phyloP scores from a whole-genome alignment of 129 eudicot genomes.

The Scalesia atractyloides region DNA sequence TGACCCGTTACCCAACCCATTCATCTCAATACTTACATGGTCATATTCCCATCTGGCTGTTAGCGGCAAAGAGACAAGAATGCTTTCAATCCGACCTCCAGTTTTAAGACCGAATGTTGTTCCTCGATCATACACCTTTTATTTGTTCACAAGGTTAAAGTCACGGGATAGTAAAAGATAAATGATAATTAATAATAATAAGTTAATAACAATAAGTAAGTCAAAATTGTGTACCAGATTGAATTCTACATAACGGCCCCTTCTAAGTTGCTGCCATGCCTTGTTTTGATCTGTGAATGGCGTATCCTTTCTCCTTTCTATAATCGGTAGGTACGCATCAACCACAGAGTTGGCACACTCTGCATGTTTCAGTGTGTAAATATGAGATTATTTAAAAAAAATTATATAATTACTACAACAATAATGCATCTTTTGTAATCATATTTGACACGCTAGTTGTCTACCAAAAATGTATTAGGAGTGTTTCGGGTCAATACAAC shows the following conservation, averaged over 20 bases:
- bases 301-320: constrained; percentile 89
- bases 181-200: neutral
- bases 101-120: constrained; percentile 99
- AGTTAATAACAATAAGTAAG: neutral
- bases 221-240: constrained; percentile 61
- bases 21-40: constrained; percentile 60
- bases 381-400: neutral
- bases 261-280: constrained; percentile 94
- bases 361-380: constrained; percentile 34
- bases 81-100: constrained; percentile 98
- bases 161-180: neutral
- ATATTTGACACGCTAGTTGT: neutral
- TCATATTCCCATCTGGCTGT: constrained; percentile 99
- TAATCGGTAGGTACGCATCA: constrained; percentile 88
- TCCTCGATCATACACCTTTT: constrained; percentile 95
- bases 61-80: constrained; percentile 94
- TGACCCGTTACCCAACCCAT: neutral
- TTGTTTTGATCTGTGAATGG: constrained; percentile 82
- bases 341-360: constrained; percentile 96
- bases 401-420: too few species aligned
- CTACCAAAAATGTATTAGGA: neutral
- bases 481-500: constrained; percentile 1
- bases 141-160: neutral
- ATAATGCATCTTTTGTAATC: neutral
- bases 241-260: constrained; percentile 97